phyloP scores from a whole-genome alignment of 1,284 basidiomycete genomes.

The Ustilago cynodontis region DNA sequence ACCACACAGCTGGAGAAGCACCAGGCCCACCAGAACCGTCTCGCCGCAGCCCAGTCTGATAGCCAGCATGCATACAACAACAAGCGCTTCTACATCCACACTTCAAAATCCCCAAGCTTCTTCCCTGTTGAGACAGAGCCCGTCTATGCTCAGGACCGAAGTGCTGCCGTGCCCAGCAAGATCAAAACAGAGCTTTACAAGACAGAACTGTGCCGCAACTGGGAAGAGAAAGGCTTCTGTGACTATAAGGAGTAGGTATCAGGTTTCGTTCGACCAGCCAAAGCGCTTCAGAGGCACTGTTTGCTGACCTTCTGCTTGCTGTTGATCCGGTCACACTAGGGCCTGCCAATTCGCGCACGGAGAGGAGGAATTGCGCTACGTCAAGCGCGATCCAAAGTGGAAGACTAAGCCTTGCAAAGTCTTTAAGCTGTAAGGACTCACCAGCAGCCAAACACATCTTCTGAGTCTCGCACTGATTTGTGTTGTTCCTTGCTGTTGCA shows the following conservation, averaged over 20 bases:
- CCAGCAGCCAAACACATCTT: not conserved
- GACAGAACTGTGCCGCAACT: slow-evolving; percentile 89
- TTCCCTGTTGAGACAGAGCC: not conserved
- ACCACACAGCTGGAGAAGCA: slow-evolving; percentile 2
- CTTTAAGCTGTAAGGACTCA: slow-evolving; percentile 73
- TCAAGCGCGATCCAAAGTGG: slow-evolving; percentile 88
- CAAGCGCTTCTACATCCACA: not conserved
- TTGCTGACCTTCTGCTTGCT: not conserved
- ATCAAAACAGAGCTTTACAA: slow-evolving; percentile 89
- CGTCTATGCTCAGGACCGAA: not conserved
- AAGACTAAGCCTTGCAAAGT: slow-evolving; percentile 92
- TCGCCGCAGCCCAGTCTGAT: not conserved
- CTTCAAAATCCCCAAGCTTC: not conserved
- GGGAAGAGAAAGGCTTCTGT: slow-evolving; percentile 92
- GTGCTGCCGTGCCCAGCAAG: slow-evolving; percentile 76
- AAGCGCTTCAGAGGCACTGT: too few relatives aligned
- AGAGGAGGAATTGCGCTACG: slow-evolving; percentile 83
- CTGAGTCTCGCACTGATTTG: not conserved
- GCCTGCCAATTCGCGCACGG: slow-evolving; percentile 76
- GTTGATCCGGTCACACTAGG: slow-evolving; percentile 1
- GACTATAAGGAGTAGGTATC: slow-evolving; percentile 75
- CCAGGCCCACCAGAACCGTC: not conserved
- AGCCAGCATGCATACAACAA: not conserved
- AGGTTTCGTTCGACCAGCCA: not conserved
- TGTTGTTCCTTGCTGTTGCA: slow-evolving; percentile 69